A percentile compares a stretch with the other conserved stretches of the same genome.
phyloP scores from a whole-genome alignment of 345 rosid genomes.

The Gossypium longicalyx region DNA sequence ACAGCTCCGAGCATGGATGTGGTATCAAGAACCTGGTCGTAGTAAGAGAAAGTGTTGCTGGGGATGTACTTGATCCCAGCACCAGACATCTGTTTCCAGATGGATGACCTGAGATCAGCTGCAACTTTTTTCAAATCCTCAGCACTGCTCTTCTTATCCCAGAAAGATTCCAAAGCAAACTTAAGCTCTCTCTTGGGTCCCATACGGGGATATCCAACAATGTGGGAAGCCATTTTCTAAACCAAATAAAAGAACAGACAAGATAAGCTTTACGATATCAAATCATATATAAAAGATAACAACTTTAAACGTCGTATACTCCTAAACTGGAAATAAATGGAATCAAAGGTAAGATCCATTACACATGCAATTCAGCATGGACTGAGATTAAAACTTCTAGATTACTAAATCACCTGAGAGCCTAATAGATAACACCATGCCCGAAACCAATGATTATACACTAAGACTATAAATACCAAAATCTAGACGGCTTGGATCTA shows the following conservation, averaged over 20 bases:
- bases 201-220: constrained; percentile 95
- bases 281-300: neutral
- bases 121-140: constrained; percentile 85
- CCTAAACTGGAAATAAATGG: neutral
- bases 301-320: neutral
- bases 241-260: constrained; percentile 16
- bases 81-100: constrained; percentile 90
- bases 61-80: constrained; percentile 91
- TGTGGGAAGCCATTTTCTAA: constrained; percentile 80
- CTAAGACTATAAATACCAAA: neutral
- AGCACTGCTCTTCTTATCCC: constrained; percentile 95
- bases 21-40: constrained; percentile 88
- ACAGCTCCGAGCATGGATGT: constrained; percentile 97
- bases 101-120: constrained; percentile 79
- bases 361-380: neutral
- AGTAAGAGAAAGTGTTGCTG: constrained; percentile 93
- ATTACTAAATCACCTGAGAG: too few species aligned
- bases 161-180: constrained; percentile 94
- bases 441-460: neutral
- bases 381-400: neutral
- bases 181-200: constrained; percentile 42
- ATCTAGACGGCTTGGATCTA: neutral
- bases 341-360: constrained; percentile 1
- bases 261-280: constrained; percentile 20
- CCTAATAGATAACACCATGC: neutral